Base-by-base conservation (phyloP, 192 early-diverging fungal genomes). In the Umbelopsis isabellina region DNA sequence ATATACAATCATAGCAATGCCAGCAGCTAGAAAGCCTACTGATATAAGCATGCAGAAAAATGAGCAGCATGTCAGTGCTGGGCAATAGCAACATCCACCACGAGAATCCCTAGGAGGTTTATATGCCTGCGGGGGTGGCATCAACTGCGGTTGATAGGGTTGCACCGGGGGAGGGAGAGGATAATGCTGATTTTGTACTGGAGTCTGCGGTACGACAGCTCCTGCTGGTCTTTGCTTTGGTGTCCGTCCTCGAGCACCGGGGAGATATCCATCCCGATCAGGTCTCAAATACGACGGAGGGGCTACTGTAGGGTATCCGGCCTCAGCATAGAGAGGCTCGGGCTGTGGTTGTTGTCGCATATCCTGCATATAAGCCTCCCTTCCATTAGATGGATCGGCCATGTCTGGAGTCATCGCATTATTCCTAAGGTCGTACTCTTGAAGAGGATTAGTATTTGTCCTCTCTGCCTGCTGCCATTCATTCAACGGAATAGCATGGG, bases 61-160 rank as follows among this genome's bases (percentile, higher is more conserved):
- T 11, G 76, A 78, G 55, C 76, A 78, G 33, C 76, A 78, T 4
- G 76, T 73, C 45, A 73, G 66, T 1, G 70, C 72, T 2, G 76
- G 71, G 46, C 69, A 70, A 35, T 70, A 78, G 21, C 68, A 70
- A 30, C 71, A 72, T 6, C 76, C 73, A 61, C 30, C 30, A 61
- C 27, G 25, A 1, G 30, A 18, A 18, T 35, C 23, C 25, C 55
- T 61, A 15, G 55, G 55, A 18, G 55, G 30, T 4, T 61, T 61
- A 61, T 61, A 61, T 16, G 55, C 2, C 16, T 61, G 55, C 18
- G 55, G 55, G 25, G 55, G 55, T 5, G 25, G 55, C 55, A 61
- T 61, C 7, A 18, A 12, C 4, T 61, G 33, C 3, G 55, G 55
- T 35, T 61, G 55, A 37, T 16, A 18, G 2, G 30, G 27, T 12